These are phyloP conservation scores for Neofusicoccum kwambonambiense DNA, from an alignment of 2,329 filamentous ascomycete species.

Conservation along the genomic window DNA sequence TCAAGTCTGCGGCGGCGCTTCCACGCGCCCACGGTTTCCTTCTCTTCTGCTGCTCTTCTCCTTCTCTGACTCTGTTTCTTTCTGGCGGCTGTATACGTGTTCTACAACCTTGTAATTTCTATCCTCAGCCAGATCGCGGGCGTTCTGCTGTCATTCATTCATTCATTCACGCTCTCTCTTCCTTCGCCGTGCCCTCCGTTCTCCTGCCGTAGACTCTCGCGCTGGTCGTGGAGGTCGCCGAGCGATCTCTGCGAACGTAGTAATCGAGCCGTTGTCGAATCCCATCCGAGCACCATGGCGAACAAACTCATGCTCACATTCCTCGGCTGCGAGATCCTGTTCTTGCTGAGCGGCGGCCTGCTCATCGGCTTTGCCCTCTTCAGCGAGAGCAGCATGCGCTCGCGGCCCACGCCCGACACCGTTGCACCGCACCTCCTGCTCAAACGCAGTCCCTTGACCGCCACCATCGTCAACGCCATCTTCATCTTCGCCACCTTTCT, in stretches of 20 bases:
- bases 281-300: conserved; percentile 31
- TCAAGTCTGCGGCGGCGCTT: conserved; percentile 2
- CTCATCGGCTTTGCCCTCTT: conserved; percentile 55
- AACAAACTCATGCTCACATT: conserved; percentile 56
- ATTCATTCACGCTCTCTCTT: neutral
- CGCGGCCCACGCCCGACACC: conserved; percentile 46
- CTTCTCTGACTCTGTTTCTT: conserved; percentile 17
- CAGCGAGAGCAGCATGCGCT: conserved; percentile 39
- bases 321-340: conserved; percentile 51
- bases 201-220: neutral
- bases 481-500: conserved; percentile 67
- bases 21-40: neutral
- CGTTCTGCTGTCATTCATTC: conserved; percentile 9
- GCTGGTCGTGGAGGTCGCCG: conserved; percentile 3
- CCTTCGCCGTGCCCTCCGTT: neutral
- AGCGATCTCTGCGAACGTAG: neutral
- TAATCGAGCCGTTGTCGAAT: neutral
- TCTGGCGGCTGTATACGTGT: neutral
- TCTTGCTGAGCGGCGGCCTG: conserved; percentile 52
- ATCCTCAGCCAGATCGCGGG: conserved; percentile 8
- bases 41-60: neutral
- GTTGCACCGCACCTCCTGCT: conserved; percentile 53
- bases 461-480: conserved; percentile 69
- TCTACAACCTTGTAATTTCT: conserved; percentile 17
- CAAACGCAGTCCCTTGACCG: conserved; percentile 54